A percentile compares a stretch with the other conserved stretches of the same genome.
These are phyloP conservation scores for Lagerstroemia speciosa DNA, from an alignment of 345 rosid species.

Conservation along the genomic window DNA sequence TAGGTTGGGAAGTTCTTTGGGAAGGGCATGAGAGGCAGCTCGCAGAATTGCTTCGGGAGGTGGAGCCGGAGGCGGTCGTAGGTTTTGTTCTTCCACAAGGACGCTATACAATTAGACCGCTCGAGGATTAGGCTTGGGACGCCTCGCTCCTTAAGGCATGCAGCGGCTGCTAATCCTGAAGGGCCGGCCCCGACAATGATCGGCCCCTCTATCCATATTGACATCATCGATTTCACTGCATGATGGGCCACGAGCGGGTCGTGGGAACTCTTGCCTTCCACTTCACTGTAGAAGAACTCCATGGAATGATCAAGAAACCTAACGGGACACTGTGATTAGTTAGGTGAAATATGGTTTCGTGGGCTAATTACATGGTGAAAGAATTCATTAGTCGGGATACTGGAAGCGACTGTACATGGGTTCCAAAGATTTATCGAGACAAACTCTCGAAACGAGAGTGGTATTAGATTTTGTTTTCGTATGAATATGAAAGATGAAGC, in stretches of 20 bases:
- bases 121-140: constrained; percentile 62
- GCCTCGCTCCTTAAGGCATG: constrained; percentile 52
- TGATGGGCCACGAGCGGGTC: constrained; percentile 8
- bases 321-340: neutral
- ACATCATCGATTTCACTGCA: neutral
- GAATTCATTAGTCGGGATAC: neutral
- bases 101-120: constrained; percentile 53
- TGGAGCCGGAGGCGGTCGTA: constrained; percentile 87
- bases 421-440: too few species aligned
- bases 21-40: constrained; percentile 63
- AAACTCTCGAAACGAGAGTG: too few species aligned
- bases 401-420: too few species aligned
- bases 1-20: constrained; percentile 58
- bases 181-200: constrained; percentile 85
- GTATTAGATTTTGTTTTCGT: neutral
- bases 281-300: constrained; percentile 3
- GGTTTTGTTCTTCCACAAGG: constrained; percentile 71
- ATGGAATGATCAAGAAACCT: neutral
- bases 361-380: neutral
- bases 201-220: constrained; percentile 38
- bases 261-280: constrained; percentile 14
- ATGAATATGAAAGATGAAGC: neutral
- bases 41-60: constrained; percentile 77
- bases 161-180: constrained; percentile 63
- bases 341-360: neutral